phyloP scores from a whole-genome alignment of 179 eudicot species.

The Silene coronaria region DNA sequence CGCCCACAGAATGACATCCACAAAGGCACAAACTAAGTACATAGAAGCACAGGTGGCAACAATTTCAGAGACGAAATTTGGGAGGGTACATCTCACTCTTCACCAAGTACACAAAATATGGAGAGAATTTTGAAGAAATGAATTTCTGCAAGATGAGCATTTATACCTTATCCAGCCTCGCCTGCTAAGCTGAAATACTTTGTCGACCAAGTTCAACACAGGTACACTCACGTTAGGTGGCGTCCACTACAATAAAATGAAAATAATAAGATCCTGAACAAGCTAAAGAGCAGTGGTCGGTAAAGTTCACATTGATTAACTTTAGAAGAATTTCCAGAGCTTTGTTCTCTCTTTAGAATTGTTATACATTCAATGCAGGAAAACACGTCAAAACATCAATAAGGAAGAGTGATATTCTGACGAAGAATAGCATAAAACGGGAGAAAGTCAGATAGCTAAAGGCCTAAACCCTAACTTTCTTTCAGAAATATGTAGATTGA shows the following conservation, averaged over 20 bases:
- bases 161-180: slow-evolving; percentile 96
- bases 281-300: background rate
- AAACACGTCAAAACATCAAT: background rate
- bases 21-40: background rate
- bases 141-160: slow-evolving; percentile 16
- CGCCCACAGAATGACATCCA: background rate
- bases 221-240: slow-evolving; percentile 93
- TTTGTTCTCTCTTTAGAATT: slow-evolving; percentile 1
- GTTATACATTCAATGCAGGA: background rate
- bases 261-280: slow-evolving; percentile 15
- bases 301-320: background rate
- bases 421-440: background rate
- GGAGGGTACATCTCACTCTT: background rate
- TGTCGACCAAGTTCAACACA: slow-evolving; percentile 83
- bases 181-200: slow-evolving; percentile 83
- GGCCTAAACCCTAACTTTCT: background rate
- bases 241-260: slow-evolving; percentile 70
- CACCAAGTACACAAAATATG: slow-evolving; percentile 2
- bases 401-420: background rate
- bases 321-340: background rate
- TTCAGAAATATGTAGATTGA: background rate
- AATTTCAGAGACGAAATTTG: background rate
- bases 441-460: background rate
- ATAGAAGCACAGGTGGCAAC: background rate
- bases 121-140: background rate